phyloP scores from a whole-genome alignment of 345 rosid genomes.

The Hirschfeldia incana region DNA sequence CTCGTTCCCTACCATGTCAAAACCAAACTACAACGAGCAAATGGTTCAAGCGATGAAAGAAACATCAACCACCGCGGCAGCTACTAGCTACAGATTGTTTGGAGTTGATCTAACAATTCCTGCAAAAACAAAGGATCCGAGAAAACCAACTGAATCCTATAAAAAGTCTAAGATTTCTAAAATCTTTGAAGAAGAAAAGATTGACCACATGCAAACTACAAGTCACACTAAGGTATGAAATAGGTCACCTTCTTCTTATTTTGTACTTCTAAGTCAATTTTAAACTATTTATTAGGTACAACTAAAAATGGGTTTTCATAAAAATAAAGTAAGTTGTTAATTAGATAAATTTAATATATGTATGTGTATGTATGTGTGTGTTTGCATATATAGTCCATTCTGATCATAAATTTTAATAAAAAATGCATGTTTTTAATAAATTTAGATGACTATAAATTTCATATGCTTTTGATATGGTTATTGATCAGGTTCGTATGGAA shows the following conservation, averaged over 20 bases:
- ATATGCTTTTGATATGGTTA: not conserved
- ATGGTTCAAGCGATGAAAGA: not conserved
- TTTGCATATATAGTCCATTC: not conserved
- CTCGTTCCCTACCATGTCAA: not conserved
- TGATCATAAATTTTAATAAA: not conserved
- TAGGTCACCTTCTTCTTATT: no score
- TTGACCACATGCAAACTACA: not conserved
- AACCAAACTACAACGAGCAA: not conserved
- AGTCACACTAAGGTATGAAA: no score
- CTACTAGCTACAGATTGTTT: not conserved
- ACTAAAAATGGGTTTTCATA: no score
- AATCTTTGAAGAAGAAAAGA: not conserved
- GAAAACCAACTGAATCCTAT: not conserved
- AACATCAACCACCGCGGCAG: no score
- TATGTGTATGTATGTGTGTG: not conserved
- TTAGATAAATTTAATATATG: no score
- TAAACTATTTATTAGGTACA: no score
- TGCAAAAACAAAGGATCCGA: not conserved
- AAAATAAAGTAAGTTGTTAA: no score
- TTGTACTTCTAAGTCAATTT: no score
- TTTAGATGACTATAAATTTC: not conserved
- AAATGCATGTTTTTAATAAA: no score
- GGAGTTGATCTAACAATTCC: not conserved
- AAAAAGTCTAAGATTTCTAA: not conserved
- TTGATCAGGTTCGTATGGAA: not conserved